These are phyloP conservation scores for Chlorella ohadii DNA, from an alignment of 139 green algal species.

Conservation along the genomic window DNA sequence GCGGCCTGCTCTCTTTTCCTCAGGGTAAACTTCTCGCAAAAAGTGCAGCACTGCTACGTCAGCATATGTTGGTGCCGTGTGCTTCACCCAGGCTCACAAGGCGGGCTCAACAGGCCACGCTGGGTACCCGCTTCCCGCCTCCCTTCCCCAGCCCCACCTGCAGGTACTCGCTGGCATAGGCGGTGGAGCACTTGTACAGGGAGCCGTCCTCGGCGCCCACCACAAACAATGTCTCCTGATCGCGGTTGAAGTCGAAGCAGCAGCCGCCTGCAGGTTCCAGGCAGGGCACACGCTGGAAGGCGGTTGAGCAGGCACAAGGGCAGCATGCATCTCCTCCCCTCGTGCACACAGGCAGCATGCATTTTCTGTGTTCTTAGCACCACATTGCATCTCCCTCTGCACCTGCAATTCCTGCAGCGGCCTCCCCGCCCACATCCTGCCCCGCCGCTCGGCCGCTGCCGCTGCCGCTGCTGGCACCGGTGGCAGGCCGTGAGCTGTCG, in stretches of 20 bases:
- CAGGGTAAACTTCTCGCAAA: too few species aligned
- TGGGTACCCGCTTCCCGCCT: too few species aligned
- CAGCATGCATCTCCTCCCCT: background rate
- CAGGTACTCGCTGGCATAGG: slow-evolving; percentile 86
- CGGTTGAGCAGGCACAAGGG: background rate
- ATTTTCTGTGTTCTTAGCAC: too few species aligned
- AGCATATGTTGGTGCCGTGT: too few species aligned
- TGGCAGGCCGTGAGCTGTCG: too few species aligned
- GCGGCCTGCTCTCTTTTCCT: too few species aligned
- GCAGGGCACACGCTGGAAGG: background rate
- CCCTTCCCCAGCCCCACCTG: slow-evolving; percentile 18
- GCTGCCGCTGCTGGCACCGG: background rate
- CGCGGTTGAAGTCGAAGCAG: slow-evolving; percentile 91
- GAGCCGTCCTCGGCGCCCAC: slow-evolving; percentile 90
- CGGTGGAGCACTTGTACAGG: slow-evolving; percentile 91
- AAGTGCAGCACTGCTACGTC: too few species aligned
- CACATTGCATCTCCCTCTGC: too few species aligned
- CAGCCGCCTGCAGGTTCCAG: slow-evolving; percentile 55
- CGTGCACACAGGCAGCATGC: too few species aligned
- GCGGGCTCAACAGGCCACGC: too few species aligned
- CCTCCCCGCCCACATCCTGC: slow-evolving; percentile 17
- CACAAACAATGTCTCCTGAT: slow-evolving; percentile 78
- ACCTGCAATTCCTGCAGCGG: slow-evolving; percentile 11
- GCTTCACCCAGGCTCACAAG: too few species aligned
- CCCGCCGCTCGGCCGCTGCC: background rate